Evolutionary conservation across 129 eudicot species (phyloP).

Genomic region (Helichrysum umbraculigerum): DNA sequence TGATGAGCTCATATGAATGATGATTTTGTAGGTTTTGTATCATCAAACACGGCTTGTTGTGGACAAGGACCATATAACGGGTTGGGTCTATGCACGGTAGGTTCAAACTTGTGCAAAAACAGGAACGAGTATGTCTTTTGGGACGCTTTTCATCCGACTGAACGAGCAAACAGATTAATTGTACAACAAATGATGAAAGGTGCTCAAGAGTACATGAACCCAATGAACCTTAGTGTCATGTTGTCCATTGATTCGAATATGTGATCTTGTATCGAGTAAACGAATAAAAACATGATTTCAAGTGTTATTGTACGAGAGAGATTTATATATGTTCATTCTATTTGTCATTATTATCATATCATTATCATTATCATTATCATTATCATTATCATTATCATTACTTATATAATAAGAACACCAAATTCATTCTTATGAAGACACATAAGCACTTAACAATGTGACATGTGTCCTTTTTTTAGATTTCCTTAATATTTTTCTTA

Average conservation of each 20-base stretch:
- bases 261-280: constrained; percentile 13
- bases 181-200: constrained; percentile 41
- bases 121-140: constrained; percentile 46
- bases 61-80: constrained; percentile 43
- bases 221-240: constrained; percentile 52
- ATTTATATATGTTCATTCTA: constrained; percentile 14
- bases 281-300: constrained; percentile 3
- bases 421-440: too few relatives aligned
- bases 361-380: too few relatives aligned
- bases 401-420: too few relatives aligned
- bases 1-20: background rate
- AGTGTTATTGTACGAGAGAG: background rate
- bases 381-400: too few relatives aligned
- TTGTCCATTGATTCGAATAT: constrained; percentile 34
- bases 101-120: constrained; percentile 39
- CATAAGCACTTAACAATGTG: too few relatives aligned
- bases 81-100: constrained; percentile 27
- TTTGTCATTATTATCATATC: too few relatives aligned
- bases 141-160: constrained; percentile 56
- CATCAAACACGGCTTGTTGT: constrained; percentile 46
- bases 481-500: too few relatives aligned
- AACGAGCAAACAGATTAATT: constrained; percentile 40
- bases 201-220: constrained; percentile 41
- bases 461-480: too few relatives aligned
- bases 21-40: constrained; percentile 26